A percentile compares a stretch with the other conserved stretches of the same genome.
phyloP scores from a whole-genome alignment of 73 alveolate genomes.

The Tetrahymena thermophila region DNA sequence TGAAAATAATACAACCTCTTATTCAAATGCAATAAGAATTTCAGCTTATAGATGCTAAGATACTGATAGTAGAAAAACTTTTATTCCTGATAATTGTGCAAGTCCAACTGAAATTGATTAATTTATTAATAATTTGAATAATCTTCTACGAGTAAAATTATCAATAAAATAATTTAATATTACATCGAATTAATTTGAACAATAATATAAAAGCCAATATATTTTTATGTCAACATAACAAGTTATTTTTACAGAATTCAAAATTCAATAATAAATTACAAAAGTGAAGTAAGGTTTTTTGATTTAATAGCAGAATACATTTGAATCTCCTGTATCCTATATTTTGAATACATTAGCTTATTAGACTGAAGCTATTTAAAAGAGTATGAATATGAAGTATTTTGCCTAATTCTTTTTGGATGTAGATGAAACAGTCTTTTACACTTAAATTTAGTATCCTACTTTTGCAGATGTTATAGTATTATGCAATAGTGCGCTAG shows the following conservation, averaged over 20 bases:
- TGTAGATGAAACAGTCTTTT: background rate
- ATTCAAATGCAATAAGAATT: too few species aligned
- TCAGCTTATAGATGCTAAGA: background rate
- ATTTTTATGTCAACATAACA: background rate
- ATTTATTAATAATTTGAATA: too few species aligned
- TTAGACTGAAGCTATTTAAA: too few species aligned
- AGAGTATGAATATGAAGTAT: too few species aligned
- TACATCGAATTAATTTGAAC: background rate
- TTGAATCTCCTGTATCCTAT: background rate
- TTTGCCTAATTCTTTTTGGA: background rate
- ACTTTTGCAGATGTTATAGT: background rate
- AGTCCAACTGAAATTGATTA: too few species aligned
- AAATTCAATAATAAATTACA: background rate
- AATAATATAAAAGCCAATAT: background rate
- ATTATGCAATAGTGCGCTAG: background rate
- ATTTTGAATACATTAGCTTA: background rate
- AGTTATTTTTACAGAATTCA: background rate
- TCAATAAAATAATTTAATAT: too few species aligned
- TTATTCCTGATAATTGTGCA: background rate
- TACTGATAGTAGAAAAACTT: background rate
- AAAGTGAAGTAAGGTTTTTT: background rate
- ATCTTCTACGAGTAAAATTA: background rate
- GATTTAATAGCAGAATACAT: too few species aligned
- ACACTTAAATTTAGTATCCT: background rate
- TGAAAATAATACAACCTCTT: too few species aligned